These are phyloP conservation scores for Cinnamomum chago DNA, from an alignment of 164 flowering plant genomes.

Conservation along the genomic window DNA sequence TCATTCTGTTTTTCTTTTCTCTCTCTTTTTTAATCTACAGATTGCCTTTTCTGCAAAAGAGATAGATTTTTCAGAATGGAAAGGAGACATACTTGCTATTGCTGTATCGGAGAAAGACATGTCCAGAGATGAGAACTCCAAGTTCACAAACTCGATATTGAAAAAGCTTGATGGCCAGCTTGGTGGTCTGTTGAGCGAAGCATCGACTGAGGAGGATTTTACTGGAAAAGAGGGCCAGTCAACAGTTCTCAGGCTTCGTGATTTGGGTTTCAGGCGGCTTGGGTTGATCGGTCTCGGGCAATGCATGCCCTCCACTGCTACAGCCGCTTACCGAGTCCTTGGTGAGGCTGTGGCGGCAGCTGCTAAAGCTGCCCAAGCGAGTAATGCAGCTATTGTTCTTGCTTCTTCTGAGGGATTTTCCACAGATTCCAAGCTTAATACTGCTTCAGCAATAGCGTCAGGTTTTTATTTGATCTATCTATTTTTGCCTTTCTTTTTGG, in stretches of 20 bases:
- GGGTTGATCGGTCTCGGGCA: conserved; percentile 85
- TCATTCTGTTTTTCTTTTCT: neutral
- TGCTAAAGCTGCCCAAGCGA: conserved; percentile 79
- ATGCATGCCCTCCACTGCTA: conserved; percentile 21
- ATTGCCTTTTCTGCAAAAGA: conserved; percentile 28
- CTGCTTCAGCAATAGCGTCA: conserved; percentile 77
- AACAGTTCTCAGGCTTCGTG: conserved; percentile 70
- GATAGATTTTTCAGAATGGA: conserved; percentile 60
- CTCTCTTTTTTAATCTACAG: conserved; percentile 15
- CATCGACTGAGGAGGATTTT: conserved; percentile 90
- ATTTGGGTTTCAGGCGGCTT: conserved; percentile 72
- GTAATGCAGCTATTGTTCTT: conserved; percentile 60
- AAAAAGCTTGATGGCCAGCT: conserved; percentile 57
- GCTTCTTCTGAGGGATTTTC: conserved; percentile 74
- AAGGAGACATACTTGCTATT: conserved; percentile 91
- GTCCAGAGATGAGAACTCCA: conserved; percentile 60
- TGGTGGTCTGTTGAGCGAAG: conserved; percentile 77
- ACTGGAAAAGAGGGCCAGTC: conserved; percentile 88
- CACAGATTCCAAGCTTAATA: conserved; percentile 47
- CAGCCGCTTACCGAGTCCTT: conserved; percentile 33
- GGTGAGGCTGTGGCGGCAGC: conserved; percentile 76
- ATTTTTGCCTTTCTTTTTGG: neutral
- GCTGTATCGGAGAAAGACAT: conserved; percentile 92
- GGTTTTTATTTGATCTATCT: conserved; percentile 35
- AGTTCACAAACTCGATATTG: conserved; percentile 63